phyloP scores from a whole-genome alignment of 805 yeast genomes.

The Blastobotrys peoriensis region DNA sequence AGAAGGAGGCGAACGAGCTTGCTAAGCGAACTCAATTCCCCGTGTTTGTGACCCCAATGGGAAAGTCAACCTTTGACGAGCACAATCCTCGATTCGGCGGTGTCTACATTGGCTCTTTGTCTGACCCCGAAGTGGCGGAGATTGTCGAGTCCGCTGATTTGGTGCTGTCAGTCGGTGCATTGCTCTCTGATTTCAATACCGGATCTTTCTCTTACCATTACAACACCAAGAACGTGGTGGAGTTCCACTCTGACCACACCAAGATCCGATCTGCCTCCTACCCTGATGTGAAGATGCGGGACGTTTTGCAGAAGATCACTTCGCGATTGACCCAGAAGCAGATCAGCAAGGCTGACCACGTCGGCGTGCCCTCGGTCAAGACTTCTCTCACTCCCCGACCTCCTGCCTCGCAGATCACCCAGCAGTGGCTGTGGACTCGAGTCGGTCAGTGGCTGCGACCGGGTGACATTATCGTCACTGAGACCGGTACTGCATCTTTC shows the following conservation, averaged over 20 bases:
- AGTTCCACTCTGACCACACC: conserved; percentile 51
- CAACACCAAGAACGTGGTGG: conserved; percentile 47
- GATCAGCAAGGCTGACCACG: conserved; percentile 26
- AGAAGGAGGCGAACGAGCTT: conserved; percentile 55
- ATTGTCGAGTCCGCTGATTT: conserved; percentile 71
- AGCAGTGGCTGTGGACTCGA: conserved; percentile 46
- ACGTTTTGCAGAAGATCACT: conserved; percentile 29
- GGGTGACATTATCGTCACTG: conserved; percentile 55
- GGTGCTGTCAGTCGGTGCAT: conserved; percentile 72
- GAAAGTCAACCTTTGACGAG: conserved; percentile 75
- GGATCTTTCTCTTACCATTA: conserved; percentile 64
- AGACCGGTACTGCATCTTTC: conserved; percentile 62
- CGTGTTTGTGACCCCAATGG: conserved; percentile 84
- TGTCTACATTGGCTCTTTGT: conserved; percentile 77
- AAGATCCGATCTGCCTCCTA: conserved; percentile 46
- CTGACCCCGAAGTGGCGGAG: conserved; percentile 63
- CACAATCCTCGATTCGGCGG: conserved; percentile 71
- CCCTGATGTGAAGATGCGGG: conserved; percentile 50
- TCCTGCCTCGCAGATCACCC: conserved; percentile 37
- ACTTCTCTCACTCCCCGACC: conserved; percentile 44
- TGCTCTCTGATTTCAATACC: conserved; percentile 83
- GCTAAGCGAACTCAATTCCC: conserved; percentile 71
- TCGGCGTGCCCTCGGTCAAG: conserved; percentile 52
- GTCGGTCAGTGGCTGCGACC: conserved; percentile 46
- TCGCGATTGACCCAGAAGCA: conserved; percentile 3